phyloP scores from a whole-genome alignment of 1,284 basidiomycete species.

The Heliocybe sulcata region DNA sequence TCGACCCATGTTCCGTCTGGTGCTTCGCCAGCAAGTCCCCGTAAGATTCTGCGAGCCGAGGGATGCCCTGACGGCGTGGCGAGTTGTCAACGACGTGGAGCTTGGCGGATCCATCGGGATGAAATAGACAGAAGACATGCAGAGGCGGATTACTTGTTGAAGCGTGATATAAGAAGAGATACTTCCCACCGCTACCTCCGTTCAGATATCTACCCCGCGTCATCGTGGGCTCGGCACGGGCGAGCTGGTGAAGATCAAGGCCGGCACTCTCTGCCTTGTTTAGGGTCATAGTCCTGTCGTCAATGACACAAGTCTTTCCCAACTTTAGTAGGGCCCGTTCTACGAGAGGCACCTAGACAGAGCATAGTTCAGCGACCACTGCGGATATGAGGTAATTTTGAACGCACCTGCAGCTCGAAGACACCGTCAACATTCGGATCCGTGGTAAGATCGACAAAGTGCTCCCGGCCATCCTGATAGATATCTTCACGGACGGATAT shows the following conservation, averaged over 20 bases:
- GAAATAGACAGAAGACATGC: constrained; percentile 90
- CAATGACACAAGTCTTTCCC: constrained; percentile 77
- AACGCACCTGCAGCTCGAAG: constrained; percentile 81
- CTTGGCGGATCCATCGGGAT: constrained; percentile 64
- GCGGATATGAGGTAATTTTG: neutral
- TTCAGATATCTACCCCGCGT: constrained; percentile 73
- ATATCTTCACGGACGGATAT: constrained; percentile 80
- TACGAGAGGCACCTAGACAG: constrained; percentile 70
- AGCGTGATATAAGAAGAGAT: constrained; percentile 91
- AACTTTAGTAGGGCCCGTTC: constrained; percentile 81
- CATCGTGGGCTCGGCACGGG: constrained; percentile 50
- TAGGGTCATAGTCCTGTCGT: constrained; percentile 65
- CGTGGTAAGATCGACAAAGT: constrained; percentile 90
- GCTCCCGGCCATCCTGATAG: constrained; percentile 81
- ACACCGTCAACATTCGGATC: constrained; percentile 95
- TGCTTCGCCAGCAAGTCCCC: constrained; percentile 45
- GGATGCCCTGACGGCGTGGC: constrained; percentile 75
- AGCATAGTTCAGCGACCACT: constrained; percentile 7
- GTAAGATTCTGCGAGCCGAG: constrained; percentile 75
- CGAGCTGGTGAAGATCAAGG: constrained; percentile 82
- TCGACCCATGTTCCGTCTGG: constrained; percentile 29
- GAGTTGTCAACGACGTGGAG: constrained; percentile 91
- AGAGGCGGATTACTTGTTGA: constrained; percentile 67
- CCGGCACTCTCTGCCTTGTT: constrained; percentile 82
- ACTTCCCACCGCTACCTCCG: constrained; percentile 67